Evolutionary conservation across 768 basidiomycete species (phyloP), one percentile per base, ranked within the genome.

Genomic region (Auriculariales sp.): DNA sequence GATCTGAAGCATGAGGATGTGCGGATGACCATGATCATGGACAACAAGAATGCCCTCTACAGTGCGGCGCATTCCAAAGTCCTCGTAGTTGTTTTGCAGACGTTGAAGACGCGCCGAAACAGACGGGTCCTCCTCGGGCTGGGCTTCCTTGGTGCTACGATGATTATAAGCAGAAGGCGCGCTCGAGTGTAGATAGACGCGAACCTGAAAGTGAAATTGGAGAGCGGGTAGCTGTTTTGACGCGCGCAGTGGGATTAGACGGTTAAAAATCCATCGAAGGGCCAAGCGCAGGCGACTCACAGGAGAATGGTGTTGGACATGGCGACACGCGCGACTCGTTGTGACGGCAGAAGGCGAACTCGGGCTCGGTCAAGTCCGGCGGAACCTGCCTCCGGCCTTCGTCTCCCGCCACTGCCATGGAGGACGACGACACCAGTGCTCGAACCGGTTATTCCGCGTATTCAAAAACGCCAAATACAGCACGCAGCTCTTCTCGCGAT

Each of bases 1-100:
- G 61, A 99, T 95, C 61, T 98, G 95, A 4, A 97, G 76, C 83
- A 98, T 92, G 56, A 99, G 78, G 53, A 98, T 90, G 59, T 99
- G 94, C 1, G 94, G 93, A 60, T 94, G 90, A 0, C 93, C 94
- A 57, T 97, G 93, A 62, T 97, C 92, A 65, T 95, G 89, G 4
- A 92, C 91, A 50, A 93, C 83, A 4, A 89, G 72, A 46, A 87
- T 79, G 6, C 71, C 90, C 60, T 95, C 93, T 6, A 95, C 93
- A 0, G 94, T 95, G 17, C 92, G 72, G 15, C 95, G 78, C 88
- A 97, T 94, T 7, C 95, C 95, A 64, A 83, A 91, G 64, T 94
- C 89, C 62, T 90, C 88, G 75, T 93, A 98, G 64, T 98, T 94
- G 62, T 88, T 87, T 62, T 95, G 87, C 10, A 99, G 75, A 14